Base-by-base conservation (phyloP, 805 yeast species). In the Blastobotrys chiropterorum region DNA sequence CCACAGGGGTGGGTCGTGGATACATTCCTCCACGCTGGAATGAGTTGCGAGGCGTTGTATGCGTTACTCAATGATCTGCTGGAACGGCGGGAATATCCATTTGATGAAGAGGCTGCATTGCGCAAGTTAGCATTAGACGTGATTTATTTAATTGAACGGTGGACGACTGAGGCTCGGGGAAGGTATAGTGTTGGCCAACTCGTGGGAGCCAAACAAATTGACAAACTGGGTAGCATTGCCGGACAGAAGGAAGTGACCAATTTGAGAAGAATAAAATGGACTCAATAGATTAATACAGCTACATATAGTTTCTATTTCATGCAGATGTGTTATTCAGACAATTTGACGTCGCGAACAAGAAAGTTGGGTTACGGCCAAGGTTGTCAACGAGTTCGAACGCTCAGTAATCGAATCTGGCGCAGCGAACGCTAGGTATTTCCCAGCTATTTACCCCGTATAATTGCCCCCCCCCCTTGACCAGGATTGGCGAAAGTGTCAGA, bases 1-100 rank as follows among this genome's bases (percentile, higher is more conserved):
- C 83, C 59, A 0, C 50, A 52, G 2, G 71, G 72, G 26, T 71
- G 74, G 73, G 64, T 70, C 40, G 65, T 67, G 5, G 71, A 70
- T 43, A 65, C 74, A 3, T 63, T 71, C 45, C 49, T 62, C 17
- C 59, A 60, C 8, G 71, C 72, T 2, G 72, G 72, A 6, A 64
- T 67, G 30, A 47, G 59, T 15, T 53, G 26, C 20, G 68, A 62
- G 44, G 51, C 58, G 34, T 51, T 70, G 13, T 60, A 59, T 53
- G 52, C 52, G 14, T 49, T 63, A n/a, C 58, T 67, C 45, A 51
- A 56, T 19, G 65, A 61, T 31, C 43, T 69, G 49, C 51, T 67
- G 38, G 67, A 59, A 45, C 59, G 67, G 19, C 49, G 56, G 19
- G 66, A 63, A 45, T 56, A 50, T 44, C 72, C 72, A 16, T 67